Base-by-base conservation (phyloP, 2,329 filamentous ascomycete genomes). In the Sphaerostilbella broomeana region DNA sequence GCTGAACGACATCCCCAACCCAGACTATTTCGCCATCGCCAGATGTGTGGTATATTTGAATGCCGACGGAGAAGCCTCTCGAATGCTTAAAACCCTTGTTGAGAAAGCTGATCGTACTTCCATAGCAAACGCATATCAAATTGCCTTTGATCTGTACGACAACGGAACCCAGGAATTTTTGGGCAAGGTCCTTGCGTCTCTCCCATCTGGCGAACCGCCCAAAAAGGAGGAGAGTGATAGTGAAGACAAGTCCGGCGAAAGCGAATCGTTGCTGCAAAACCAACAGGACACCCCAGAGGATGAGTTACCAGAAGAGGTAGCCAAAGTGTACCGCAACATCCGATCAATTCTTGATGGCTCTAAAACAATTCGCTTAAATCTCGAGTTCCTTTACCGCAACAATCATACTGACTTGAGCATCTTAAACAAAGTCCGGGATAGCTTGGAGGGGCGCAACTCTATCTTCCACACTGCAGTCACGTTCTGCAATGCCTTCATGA, bases 401-500 rank as follows among this genome's bases (percentile, higher is more conserved):
- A 95, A 95, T 66, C 88, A 84, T 57, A 89, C 88, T 26, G 92
- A 98, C 56, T 75, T 88, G 48, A 84, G 81, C 53, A 92, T 98
- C 46, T 71, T 98, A 42, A 95, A 95, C 73, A 95, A 95, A 68
- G 82, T 98, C 30, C 84, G 90, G 35, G 92, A 98, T 60, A 95
- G 89, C 52, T 70, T 98, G 12, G 92, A 98, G 59, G 88, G 89
- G 24, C 79, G 94, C 38, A 97, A 95, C 66, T 97, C 90, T 21
- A 98, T 98, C 51, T 97, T 97, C 75, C 92, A 98, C 63, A 94
- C 88, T 1, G 88, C 89, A 4, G 87, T 98, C 40, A 97, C 92
- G 1, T 92, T 98, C 56, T 92, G 90, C 57, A 97, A 97, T 55
- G 92, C 89, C 9, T 97, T 98, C 61, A 98, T 98, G 92, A 94